Evolutionary conservation across 2,329 filamentous ascomycete genomes (phyloP).

Genomic region (Ceratocystis colombiana): DNA sequence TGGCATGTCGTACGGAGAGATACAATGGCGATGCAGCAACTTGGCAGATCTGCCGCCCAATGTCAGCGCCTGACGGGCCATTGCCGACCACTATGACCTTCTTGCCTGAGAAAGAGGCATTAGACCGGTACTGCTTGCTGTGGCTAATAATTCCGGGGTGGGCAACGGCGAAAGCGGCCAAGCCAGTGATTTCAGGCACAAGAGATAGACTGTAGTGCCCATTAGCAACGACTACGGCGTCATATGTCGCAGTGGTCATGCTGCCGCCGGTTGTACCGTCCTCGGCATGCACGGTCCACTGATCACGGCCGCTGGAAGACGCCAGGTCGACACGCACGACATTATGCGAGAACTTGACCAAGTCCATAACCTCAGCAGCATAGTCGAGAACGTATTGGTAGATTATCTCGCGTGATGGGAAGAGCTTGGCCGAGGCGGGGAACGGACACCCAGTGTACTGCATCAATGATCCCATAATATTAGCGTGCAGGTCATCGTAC

Average conservation of each 20-base stretch:
- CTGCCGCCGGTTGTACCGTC: slow-evolving; percentile 32
- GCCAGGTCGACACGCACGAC: slow-evolving; percentile 48
- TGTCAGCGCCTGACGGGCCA: slow-evolving; percentile 73
- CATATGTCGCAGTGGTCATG: slow-evolving; percentile 45
- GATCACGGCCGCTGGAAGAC: slow-evolving; percentile 25
- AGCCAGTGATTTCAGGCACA: slow-evolving; percentile 52
- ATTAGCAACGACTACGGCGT: slow-evolving; percentile 65
- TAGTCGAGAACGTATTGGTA: slow-evolving; percentile 65
- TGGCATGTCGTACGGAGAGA: slow-evolving; percentile 49
- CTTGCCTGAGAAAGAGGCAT: slow-evolving; percentile 52
- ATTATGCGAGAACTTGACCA: slow-evolving; percentile 61
- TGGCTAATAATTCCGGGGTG: slow-evolving; percentile 57
- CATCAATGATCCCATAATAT: slow-evolving; percentile 78
- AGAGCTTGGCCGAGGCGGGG: slow-evolving; percentile 54
- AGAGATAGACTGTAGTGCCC: slow-evolving; percentile 64
- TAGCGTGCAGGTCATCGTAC: slow-evolving; percentile 74
- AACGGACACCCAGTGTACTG: slow-evolving; percentile 62
- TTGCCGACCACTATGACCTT: slow-evolving; percentile 80
- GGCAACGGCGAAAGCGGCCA: slow-evolving; percentile 47
- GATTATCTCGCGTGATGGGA: slow-evolving; percentile 62
- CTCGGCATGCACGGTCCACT: slow-evolving; percentile 19
- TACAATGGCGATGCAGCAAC: slow-evolving; percentile 52
- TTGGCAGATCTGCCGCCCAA: slow-evolving; percentile 62
- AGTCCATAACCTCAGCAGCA: slow-evolving; percentile 52
- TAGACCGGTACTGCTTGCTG: slow-evolving; percentile 68